Percentiles rank a stretch among this genome's conserved stretches.
phyloP scores from a whole-genome alignment of 257 asterid genomes.

The Solanum pennellii region DNA sequence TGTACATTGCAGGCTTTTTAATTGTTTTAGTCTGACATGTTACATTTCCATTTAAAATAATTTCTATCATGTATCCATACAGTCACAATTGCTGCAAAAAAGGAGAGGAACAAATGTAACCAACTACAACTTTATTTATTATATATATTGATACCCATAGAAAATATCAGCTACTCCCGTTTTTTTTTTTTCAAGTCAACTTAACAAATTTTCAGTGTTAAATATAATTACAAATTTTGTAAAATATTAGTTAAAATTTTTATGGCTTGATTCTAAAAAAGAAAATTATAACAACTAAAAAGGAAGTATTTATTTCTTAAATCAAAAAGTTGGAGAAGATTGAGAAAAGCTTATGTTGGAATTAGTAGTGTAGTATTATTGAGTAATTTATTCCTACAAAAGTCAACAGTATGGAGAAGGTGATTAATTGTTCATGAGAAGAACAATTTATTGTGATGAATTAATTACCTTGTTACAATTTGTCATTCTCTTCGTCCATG shows the following conservation, averaged over 20 bases:
- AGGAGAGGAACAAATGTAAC: neutral
- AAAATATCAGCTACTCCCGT: neutral
- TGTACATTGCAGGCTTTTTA: neutral
- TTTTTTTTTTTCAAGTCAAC: too few species aligned
- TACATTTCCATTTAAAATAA: neutral
- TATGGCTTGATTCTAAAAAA: too few species aligned
- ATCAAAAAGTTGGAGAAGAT: neutral
- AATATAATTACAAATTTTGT: too few species aligned
- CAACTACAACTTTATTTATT: neutral
- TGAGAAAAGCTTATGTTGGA: neutral
- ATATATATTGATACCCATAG: neutral
- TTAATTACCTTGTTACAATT: neutral
- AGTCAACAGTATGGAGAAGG: neutral
- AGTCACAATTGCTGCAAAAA: neutral
- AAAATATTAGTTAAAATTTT: too few species aligned
- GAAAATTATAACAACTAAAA: too few species aligned
- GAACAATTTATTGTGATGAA: neutral
- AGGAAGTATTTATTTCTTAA: neutral
- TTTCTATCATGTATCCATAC: neutral
- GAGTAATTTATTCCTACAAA: neutral
- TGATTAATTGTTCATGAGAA: neutral
- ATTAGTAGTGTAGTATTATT: neutral
- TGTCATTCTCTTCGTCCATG: too few species aligned
- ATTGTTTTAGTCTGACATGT: neutral
- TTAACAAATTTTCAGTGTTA: too few species aligned